A percentile compares a stretch with the other conserved stretches of the same genome.
phyloP scores from a whole-genome alignment of 257 asterid genomes.

The Echites panduratus region DNA sequence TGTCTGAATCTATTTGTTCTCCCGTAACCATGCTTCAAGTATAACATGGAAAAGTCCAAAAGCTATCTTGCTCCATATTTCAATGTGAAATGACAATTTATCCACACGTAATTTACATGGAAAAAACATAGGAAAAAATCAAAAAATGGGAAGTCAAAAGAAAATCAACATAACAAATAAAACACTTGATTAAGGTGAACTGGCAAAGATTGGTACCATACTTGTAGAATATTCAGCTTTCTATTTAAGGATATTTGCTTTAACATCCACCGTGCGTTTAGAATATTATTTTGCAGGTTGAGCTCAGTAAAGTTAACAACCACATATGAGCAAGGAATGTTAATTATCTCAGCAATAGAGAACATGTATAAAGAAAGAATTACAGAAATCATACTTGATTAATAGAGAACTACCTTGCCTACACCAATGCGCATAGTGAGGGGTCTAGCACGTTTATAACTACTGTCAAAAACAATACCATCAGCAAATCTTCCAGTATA shows the following conservation, averaged over 20 bases:
- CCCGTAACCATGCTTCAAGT: not conserved
- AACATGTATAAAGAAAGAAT: not conserved
- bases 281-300: not conserved
- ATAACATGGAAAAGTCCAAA: not conserved
- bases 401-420: conserved; percentile 55
- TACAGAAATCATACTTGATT: not conserved
- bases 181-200: not conserved
- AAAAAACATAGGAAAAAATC: too few relatives aligned
- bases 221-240: not conserved
- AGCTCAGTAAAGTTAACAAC: not conserved
- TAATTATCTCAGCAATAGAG: not conserved
- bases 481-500: conserved; percentile 89
- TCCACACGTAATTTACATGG: not conserved
- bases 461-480: conserved; percentile 79
- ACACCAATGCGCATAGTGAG: conserved; percentile 88
- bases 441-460: conserved; percentile 75
- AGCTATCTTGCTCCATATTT: not conserved
- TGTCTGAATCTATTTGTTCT: not conserved
- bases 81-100: not conserved
- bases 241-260: not conserved
- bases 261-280: not conserved
- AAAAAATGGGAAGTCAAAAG: not conserved
- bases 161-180: not conserved
- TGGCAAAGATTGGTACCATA: not conserved
- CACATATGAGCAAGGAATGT: not conserved